Base-by-base conservation (phyloP, 1,284 basidiomycete species). In the Trichosporon sp. region DNA sequence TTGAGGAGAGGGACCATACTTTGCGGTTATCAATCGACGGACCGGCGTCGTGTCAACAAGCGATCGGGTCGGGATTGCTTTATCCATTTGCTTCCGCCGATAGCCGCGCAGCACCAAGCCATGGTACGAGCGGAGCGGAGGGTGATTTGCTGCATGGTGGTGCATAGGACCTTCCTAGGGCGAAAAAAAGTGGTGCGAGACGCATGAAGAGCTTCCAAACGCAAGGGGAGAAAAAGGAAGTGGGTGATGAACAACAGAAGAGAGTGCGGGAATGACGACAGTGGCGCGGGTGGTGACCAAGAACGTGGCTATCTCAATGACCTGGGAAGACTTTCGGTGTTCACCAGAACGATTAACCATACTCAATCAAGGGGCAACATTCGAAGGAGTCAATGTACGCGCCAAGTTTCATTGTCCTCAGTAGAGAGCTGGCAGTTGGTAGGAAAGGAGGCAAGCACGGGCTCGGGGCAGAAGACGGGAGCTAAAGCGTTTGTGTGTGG, bases 71-170 rank as follows among this genome's bases (percentile, higher is more conserved):
- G 32, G 32, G 16, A 63, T 4, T 1, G 31, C 59, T 32, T 63
- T 63, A 63, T 63, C 59, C 31, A 63, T 37, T 63, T 63, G 59
- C 59, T 63, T 35, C 59, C 59, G 59, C 59, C 51, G 51, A 54
- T 54, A 54, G 51, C 51, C 7, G 51, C 43, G 43, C 43, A 46
- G 43, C 43, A n/a, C 43, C 16, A 4, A 46, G 43, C 10, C 4
- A n/a, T 5, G 4, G 43, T 14, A 46, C 43, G 43, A n/a, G 43
- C 16, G 43, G 43, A n/a, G 43, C 14, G 16, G 11, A n/a, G 0
- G 43, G n/a, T 4, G 16, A n/a, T 4, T 11, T 14, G 40, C 40
- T 43, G 40, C 40, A 11, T 14, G 40, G 14, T 14, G 40, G 11
- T 43, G 40, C 26, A 26, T 26, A 26, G 26, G 26, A 26, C 26